These are phyloP conservation scores for Austroboletus festivus DNA, from an alignment of 768 basidiomycete genomes.

Conservation along the genomic window DNA sequence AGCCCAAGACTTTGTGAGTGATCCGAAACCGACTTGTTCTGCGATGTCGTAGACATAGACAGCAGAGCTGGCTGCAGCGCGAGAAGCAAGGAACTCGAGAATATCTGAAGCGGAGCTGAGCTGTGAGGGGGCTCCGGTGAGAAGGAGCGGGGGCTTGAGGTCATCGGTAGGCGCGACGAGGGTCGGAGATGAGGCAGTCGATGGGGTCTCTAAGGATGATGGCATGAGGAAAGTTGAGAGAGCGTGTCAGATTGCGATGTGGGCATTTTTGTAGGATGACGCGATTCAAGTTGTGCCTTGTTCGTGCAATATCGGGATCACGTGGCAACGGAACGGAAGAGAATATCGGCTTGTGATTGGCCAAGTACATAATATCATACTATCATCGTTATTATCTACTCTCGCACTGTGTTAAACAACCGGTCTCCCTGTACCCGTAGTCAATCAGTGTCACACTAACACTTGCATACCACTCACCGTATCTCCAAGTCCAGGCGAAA, in stretches of 20 bases:
- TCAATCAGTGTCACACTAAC: neutral
- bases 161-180: constrained; percentile 34
- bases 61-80: constrained; percentile 51
- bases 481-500: constrained; percentile 90
- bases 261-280: too few relatives aligned
- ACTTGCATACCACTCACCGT: constrained; percentile 51
- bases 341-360: too few relatives aligned
- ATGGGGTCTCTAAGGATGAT: neutral
- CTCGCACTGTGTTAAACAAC: constrained; percentile 68
- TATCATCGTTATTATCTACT: constrained; percentile 18
- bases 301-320: constrained; percentile 18
- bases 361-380: too few relatives aligned
- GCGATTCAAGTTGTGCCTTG: too few relatives aligned
- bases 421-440: constrained; percentile 66
- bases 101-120: constrained; percentile 51
- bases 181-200: constrained; percentile 28
- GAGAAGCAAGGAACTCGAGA: constrained; percentile 68
- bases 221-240: constrained; percentile 3
- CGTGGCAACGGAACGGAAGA: constrained; percentile 16
- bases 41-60: constrained; percentile 84
- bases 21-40: constrained; percentile 79
- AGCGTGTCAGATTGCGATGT: neutral
- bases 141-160: constrained; percentile 19
- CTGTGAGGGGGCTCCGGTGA: constrained; percentile 3
- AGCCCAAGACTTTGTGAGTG: constrained; percentile 65